Evolutionary conservation across 305 asterid species (phyloP), one percentile per base, ranked within the genome.

Genomic region (Plantago lanceolata): DNA sequence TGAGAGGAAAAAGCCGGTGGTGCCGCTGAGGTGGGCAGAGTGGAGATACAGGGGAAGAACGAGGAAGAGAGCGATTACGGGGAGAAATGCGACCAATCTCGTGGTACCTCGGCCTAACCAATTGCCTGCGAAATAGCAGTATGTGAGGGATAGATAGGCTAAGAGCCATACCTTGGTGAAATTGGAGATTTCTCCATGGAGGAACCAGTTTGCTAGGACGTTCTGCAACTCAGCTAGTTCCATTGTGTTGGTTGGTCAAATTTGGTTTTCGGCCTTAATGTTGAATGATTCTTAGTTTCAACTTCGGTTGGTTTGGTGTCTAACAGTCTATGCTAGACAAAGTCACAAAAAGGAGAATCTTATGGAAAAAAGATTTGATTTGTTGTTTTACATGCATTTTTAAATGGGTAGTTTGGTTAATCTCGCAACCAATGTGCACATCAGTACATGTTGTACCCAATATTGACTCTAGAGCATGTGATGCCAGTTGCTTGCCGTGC

Each of bases 81-180:
- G 97, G 72, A 85, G 69, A 69, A 85, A 64, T 60, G 77, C 71
- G 48, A 74, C 52, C 70, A 85, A 58, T 24, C 97, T 67, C 31
- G 55, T 16, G 37, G 33, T 19, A 67, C 84, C 88, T 48, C 56
- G 71, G 43, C 76, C 79, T 6, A 87, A 17, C 6, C 68, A 15
- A 61, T 82, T 83, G 50, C 62, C 73, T 61, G 74, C 62, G 19
- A 75, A 59, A 43, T 78, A 84, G 62, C 86, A 84, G 73, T 79
- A 89, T 66, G 61, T 57, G 19, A 87, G 49, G 20, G 88, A 83
- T 1, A 58, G 18, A 57, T 40, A 69, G 21, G 84, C 83, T 13
- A 76, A 71, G 0, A 81, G 50, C 86, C 95, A 89, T 70, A 85
- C 85, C 73, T 78, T 80, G 74, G 76, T 63, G 83, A 83, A 87